A percentile compares a stretch with the other conserved stretches of the same genome.
Evolutionary conservation across 2,329 filamentous ascomycete genomes (phyloP).

Genomic region (Alternaria rosae): DNA sequence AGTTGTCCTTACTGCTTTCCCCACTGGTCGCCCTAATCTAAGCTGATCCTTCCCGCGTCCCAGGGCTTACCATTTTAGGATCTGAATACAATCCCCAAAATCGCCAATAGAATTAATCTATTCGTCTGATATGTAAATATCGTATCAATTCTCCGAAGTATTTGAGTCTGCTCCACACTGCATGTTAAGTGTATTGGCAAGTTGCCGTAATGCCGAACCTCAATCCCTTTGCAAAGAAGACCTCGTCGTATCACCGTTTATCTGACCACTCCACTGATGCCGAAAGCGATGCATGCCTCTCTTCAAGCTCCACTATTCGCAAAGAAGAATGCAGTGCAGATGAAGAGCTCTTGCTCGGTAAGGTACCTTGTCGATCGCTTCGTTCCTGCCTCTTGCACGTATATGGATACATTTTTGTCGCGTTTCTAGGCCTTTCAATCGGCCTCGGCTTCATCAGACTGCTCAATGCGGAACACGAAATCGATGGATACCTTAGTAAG

Average conservation of each 20-base stretch:
- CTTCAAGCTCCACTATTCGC: not conserved
- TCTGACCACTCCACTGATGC: not conserved
- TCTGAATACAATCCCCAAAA: slow-evolving; percentile 7
- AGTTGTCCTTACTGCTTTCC: not conserved
- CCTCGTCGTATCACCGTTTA: slow-evolving; percentile 1
- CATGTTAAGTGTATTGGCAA: not conserved
- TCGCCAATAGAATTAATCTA: not conserved
- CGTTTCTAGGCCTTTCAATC: slow-evolving; percentile 2
- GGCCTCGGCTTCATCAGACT: slow-evolving; percentile 4
- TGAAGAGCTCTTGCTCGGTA: not conserved
- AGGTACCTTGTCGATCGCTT: not conserved
- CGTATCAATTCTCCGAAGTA: not conserved
- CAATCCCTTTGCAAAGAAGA: slow-evolving; percentile 7
- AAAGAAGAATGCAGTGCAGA: not conserved
- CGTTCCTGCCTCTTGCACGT: not conserved
- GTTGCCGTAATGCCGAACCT: slow-evolving; percentile 3
- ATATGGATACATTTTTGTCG: slow-evolving; percentile 1
- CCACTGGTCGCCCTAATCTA: not conserved
- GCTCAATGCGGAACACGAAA: not conserved
- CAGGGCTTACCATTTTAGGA: slow-evolving; percentile 4
- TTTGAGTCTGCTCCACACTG: not conserved
- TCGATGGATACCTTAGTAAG: slow-evolving; percentile 15
- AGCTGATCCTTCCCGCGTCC: not conserved
- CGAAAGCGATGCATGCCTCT: not conserved
- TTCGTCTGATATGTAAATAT: not conserved